Conservation (phyloP, 2,329 filamentous ascomycete species). For the Westerdykella sp. region DNA sequence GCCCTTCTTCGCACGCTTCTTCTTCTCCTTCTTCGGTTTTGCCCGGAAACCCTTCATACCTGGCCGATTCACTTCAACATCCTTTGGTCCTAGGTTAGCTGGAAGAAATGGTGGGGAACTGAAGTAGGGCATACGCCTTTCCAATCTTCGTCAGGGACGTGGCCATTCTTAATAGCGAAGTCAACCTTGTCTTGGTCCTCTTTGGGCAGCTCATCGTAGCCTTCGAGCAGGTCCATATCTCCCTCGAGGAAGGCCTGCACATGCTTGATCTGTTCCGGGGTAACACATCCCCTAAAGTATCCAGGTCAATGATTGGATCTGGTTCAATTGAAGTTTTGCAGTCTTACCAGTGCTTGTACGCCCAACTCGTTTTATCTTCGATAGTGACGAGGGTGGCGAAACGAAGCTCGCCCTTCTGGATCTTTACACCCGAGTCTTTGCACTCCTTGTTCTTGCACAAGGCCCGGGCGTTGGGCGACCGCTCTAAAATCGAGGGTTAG, state of each 20-base stretch:
- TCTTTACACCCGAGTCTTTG: slow-evolving; percentile 64
- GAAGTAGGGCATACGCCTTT: slow-evolving; percentile 61
- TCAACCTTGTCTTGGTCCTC: slow-evolving; percentile 68
- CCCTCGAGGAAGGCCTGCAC: slow-evolving; percentile 53
- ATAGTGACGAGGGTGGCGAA: slow-evolving; percentile 67
- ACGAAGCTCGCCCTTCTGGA: slow-evolving; percentile 70
- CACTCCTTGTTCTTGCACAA: slow-evolving; percentile 67
- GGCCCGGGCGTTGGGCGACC: slow-evolving; percentile 64
- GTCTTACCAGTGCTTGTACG: slow-evolving; percentile 80
- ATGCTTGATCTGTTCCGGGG: slow-evolving; percentile 64
- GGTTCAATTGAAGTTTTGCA: background rate
- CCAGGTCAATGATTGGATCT: slow-evolving; percentile 6
- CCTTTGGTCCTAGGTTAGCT: slow-evolving; percentile 44
- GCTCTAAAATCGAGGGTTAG: slow-evolving; percentile 49
- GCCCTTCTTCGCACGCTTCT: slow-evolving; percentile 24
- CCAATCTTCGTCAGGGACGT: slow-evolving; percentile 81
- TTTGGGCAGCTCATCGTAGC: slow-evolving; percentile 67
- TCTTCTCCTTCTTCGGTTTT: slow-evolving; percentile 26
- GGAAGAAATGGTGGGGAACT: background rate
- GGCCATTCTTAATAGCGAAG: slow-evolving; percentile 65
- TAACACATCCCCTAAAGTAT: slow-evolving; percentile 72
- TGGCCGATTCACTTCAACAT: slow-evolving; percentile 65
- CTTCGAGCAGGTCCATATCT: slow-evolving; percentile 66
- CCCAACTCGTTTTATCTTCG: slow-evolving; percentile 56
- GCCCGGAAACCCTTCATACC: slow-evolving; percentile 59